These are phyloP conservation scores for Volvariella volvacea DNA, from an alignment of 1,284 basidiomycete species.

Conservation along the genomic window DNA sequence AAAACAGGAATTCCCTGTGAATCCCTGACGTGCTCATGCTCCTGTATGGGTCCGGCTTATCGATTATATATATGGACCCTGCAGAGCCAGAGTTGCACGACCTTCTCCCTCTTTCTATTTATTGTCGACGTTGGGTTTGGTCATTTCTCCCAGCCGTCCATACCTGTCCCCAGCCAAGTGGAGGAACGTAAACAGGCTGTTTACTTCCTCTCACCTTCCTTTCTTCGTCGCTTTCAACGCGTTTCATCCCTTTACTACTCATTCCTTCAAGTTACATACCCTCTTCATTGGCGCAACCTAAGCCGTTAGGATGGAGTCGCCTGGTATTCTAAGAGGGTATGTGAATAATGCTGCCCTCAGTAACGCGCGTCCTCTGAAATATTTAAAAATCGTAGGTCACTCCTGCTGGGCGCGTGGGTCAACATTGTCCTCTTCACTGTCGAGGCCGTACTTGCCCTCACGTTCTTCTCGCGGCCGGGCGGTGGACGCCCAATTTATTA, in stretches of 20 bases:
- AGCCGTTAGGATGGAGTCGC: not conserved
- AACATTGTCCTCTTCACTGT: not conserved
- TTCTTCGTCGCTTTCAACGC: no score
- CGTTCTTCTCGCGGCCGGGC: not conserved
- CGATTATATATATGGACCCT: no score
- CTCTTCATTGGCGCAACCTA: not conserved
- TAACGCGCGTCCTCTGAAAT: not conserved
- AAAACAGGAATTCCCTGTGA: no score
- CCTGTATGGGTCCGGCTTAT: no score
- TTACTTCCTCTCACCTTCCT: no score
- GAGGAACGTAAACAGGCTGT: no score
- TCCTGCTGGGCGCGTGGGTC: not conserved
- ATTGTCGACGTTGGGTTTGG: no score
- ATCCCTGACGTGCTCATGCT: no score
- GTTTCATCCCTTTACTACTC: not conserved
- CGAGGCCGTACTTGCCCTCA: not conserved
- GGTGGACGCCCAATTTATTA: not conserved
- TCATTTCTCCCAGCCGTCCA: no score
- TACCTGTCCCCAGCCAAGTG: no score
- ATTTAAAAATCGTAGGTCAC: not conserved
- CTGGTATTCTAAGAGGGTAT: not conserved
- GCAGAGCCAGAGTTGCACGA: no score
- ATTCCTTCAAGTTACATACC: not conserved
- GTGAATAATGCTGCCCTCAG: not conserved
- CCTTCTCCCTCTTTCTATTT: no score